Evolutionary conservation across 1,139 yeast genomes (phyloP).

Genomic region (Meyerozyma sp.): DNA sequence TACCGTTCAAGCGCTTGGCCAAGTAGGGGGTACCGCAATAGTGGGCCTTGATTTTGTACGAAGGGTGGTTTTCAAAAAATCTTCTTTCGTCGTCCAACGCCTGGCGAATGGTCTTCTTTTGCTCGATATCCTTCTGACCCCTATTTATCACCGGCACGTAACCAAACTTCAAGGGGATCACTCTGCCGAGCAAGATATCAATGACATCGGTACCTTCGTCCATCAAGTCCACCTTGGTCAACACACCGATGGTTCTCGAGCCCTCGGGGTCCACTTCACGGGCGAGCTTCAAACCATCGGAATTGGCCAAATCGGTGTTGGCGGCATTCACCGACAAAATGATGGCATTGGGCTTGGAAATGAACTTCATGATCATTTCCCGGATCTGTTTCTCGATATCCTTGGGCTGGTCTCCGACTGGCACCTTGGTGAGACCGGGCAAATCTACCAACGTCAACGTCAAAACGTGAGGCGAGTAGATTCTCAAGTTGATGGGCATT

Average conservation of each 20-base stretch:
- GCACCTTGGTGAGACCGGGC: slow-evolving; percentile 97
- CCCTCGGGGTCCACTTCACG: slow-evolving; percentile 99
- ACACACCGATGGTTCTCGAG: slow-evolving; percentile 90
- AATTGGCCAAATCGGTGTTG: slow-evolving; percentile 94
- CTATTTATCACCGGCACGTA: slow-evolving; percentile 97
- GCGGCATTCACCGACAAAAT: slow-evolving; percentile 95
- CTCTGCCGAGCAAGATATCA: slow-evolving; percentile 93
- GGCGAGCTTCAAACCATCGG: slow-evolving; percentile 94
- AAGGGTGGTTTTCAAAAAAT: slow-evolving; percentile 72
- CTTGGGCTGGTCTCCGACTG: slow-evolving; percentile 99
- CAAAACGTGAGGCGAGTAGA: slow-evolving; percentile 92
- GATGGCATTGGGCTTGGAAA: slow-evolving; percentile 94
- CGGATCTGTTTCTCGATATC: slow-evolving; percentile 93
- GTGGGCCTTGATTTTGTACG: slow-evolving; percentile 81
- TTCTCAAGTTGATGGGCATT: slow-evolving; percentile 87
- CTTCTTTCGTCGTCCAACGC: slow-evolving; percentile 78
- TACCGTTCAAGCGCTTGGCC: slow-evolving; percentile 87
- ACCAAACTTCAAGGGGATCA: slow-evolving; percentile 91
- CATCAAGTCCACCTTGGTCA: slow-evolving; percentile 96
- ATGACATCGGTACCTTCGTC: slow-evolving; percentile 98
- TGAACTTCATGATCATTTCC: slow-evolving; percentile 91
- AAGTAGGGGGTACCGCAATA: slow-evolving; percentile 94
- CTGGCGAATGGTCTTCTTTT: slow-evolving; percentile 78
- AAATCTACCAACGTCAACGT: slow-evolving; percentile 94
- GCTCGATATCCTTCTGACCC: slow-evolving; percentile 94